Conservation (phyloP, 352 stramenopile genomes). For the Peronospora farinosa region DNA sequence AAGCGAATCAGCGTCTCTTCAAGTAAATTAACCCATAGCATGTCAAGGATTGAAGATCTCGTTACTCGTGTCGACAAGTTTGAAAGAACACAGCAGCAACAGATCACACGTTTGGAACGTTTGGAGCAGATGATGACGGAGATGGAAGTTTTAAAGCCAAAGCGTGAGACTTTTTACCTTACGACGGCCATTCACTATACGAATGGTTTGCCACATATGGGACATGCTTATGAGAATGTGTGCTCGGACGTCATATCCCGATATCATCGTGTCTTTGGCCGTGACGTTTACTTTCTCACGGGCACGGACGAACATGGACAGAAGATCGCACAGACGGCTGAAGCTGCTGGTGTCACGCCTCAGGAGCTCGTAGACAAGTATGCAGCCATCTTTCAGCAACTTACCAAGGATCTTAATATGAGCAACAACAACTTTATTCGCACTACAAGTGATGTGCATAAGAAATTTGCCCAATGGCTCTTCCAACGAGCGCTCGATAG, state of each 20-base stretch:
- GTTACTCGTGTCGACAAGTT: conserved; percentile 37
- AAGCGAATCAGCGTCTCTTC: conserved; percentile 14
- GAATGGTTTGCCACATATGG: conserved; percentile 95
- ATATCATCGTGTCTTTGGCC: conserved; percentile 89
- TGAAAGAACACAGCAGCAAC: conserved; percentile 39
- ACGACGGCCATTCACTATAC: conserved; percentile 99
- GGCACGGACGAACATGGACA: conserved; percentile 98
- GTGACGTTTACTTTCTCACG: conserved; percentile 82
- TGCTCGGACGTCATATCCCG: conserved; percentile 95
- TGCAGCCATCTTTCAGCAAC: conserved; percentile 80
- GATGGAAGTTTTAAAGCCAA: conserved; percentile 28
- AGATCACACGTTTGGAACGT: conserved; percentile 31
- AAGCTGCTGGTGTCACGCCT: conserved; percentile 84
- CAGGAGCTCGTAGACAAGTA: conserved; percentile 96
- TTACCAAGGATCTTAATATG: conserved; percentile 83
- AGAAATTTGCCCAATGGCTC: conserved; percentile 92
- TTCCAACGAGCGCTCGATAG: conserved; percentile 87
- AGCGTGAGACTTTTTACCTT: conserved; percentile 90
- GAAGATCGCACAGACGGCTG: conserved; percentile 98
- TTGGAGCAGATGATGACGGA: conserved; percentile 30
- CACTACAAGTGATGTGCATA: conserved; percentile 93
- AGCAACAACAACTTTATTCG: conserved; percentile 91
- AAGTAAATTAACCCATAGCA: neutral
- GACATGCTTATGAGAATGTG: conserved; percentile 97
- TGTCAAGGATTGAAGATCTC: conserved; percentile 31